phyloP scores from a whole-genome alignment of 257 asterid species.

The Verbascum thapsus region DNA sequence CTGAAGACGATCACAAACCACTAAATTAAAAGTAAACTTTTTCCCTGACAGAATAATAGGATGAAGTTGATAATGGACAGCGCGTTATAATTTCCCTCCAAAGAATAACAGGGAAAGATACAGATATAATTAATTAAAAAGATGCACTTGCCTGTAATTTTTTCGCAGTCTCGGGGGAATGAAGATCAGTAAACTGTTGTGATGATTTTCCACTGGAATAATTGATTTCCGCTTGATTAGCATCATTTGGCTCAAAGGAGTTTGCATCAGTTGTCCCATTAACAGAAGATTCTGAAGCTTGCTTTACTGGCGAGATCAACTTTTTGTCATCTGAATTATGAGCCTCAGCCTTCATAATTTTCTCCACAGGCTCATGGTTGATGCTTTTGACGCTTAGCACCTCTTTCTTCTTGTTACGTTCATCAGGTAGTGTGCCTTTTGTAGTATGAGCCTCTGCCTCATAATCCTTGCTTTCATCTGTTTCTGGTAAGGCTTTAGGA shows the following conservation, averaged over 20 bases:
- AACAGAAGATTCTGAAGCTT: slow-evolving; percentile 38
- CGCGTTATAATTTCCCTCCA: neutral
- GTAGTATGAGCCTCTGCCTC: slow-evolving; percentile 18
- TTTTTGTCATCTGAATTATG: slow-evolving; percentile 43
- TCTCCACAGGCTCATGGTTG: slow-evolving; percentile 35
- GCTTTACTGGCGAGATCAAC: slow-evolving; percentile 40
- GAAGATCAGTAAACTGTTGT: slow-evolving; percentile 30
- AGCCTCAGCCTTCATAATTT: slow-evolving; percentile 38
- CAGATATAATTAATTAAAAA: neutral
- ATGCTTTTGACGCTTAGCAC: slow-evolving; percentile 50
- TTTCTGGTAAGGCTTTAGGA: slow-evolving; percentile 28
- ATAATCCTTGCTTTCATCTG: slow-evolving; percentile 17
- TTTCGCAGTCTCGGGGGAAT: slow-evolving; percentile 34
- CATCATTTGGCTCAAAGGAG: too few species aligned
- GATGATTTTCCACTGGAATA: slow-evolving; percentile 35
- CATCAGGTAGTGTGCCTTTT: slow-evolving; percentile 33
- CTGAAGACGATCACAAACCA: neutral
- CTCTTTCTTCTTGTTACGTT: slow-evolving; percentile 43
- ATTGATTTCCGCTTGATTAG: slow-evolving; percentile 31
- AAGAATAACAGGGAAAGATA: neutral
- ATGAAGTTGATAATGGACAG: too few species aligned
- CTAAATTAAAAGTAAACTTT: slow-evolving; percentile 17
- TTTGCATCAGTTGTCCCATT: slow-evolving; percentile 29
- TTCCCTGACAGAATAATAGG: neutral
- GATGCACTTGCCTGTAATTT: slow-evolving; percentile 31